These are phyloP conservation scores for Alternaria incomplexa DNA, from an alignment of 2,329 filamentous ascomycete genomes.

Conservation along the genomic window DNA sequence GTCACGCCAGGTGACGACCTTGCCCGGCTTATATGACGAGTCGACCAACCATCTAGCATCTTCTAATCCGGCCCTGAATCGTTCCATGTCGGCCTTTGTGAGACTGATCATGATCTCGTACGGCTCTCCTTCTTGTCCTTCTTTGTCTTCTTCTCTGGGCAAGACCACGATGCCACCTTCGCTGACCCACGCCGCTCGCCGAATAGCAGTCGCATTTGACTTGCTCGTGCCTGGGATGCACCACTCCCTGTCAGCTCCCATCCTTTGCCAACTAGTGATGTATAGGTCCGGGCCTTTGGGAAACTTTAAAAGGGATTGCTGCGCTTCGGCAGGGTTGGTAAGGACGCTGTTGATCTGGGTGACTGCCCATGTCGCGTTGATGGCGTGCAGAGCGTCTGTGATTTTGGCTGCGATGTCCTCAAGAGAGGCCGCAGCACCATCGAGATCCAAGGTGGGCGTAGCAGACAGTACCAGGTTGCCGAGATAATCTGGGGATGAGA, in stretches of 20 bases:
- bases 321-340: neutral
- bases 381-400: neutral
- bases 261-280: constrained; percentile 37
- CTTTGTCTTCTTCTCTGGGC: constrained; percentile 14
- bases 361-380: neutral
- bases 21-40: neutral
- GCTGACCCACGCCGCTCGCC: constrained; percentile 22
- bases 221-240: constrained; percentile 26
- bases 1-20: neutral
- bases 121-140: neutral
- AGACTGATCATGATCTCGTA: constrained; percentile 26
- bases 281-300: constrained; percentile 33
- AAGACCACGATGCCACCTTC: constrained; percentile 35
- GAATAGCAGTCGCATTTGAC: constrained; percentile 22
- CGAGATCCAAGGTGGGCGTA: neutral
- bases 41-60: constrained; percentile 9
- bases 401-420: neutral
- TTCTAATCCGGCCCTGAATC: constrained; percentile 11
- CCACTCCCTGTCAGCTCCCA: constrained; percentile 30
- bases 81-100: constrained; percentile 25
- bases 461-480: constrained; percentile 3
- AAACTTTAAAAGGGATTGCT: neutral
- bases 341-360: constrained; percentile 1
- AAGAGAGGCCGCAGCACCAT: neutral
- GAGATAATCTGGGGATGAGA: constrained; percentile 1